Conservation (phyloP, 176 grass and related monocot species). For the maize (Zea mays) region Zm-B73-REFERENCE-NAM-5.0 NC_050098.1:220621001-220621500, state of each 20-base stretch:
- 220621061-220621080: conserved; percentile 91
- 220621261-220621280: conserved; percentile 22
- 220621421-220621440: conserved; percentile 84
- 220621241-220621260: conserved; percentile 52
- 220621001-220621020: conserved; percentile 98
- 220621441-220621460: conserved; percentile 79
- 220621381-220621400: conserved; percentile 73
- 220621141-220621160: background rate
- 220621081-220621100: conserved; percentile 44
- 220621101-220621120: conserved; percentile 18
- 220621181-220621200: conserved; percentile 90
- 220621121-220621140: background rate
- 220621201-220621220: conserved; percentile 85
- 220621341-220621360: conserved; percentile 26
- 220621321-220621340: conserved; percentile 24
- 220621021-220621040: conserved; percentile 97
- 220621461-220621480: conserved; percentile 75
- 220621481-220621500: conserved; percentile 19
- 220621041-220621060: conserved; percentile 54
- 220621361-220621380: background rate
- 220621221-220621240: conserved; percentile 98
- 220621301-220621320: background rate
- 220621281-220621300: conserved; percentile 7
- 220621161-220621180: conserved; percentile 72
- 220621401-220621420: conserved; percentile 89